phyloP scores from a whole-genome alignment of 2,329 filamentous ascomycete species.

The Cytospora piceae region DNA sequence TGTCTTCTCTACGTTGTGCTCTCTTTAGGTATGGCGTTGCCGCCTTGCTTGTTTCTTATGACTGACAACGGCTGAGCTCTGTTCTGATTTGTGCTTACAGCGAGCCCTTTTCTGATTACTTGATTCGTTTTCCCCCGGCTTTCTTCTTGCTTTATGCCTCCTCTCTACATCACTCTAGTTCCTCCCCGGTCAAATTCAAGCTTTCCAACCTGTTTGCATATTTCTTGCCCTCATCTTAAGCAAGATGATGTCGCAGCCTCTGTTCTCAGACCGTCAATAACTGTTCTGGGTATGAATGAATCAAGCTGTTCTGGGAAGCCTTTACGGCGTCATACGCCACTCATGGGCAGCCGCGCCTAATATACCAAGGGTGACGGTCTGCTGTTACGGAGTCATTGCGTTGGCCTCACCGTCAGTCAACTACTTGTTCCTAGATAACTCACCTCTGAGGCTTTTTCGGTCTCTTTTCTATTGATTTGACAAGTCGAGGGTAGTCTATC shows the following conservation, averaged over 20 bases:
- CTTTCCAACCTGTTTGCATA: neutral
- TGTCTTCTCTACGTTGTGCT: neutral
- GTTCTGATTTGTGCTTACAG: conserved; percentile 17
- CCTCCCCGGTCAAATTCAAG: too few species aligned
- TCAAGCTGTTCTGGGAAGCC: too few species aligned
- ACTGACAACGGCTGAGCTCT: neutral
- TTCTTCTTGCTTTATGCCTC: neutral
- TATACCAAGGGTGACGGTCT: too few species aligned
- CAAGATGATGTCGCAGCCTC: neutral
- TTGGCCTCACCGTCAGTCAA: too few species aligned
- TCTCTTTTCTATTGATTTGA: too few species aligned
- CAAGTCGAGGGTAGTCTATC: too few species aligned
- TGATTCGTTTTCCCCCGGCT: neutral
- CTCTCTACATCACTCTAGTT: neutral
- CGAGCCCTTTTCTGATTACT: neutral
- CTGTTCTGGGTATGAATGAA: too few species aligned
- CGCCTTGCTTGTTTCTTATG: neutral
- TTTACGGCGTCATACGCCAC: too few species aligned
- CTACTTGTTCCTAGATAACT: too few species aligned
- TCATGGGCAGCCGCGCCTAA: too few species aligned
- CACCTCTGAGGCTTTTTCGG: too few species aligned
- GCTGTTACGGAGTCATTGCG: too few species aligned
- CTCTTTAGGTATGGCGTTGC: neutral
- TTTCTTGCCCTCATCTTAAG: neutral
- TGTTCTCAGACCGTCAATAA: neutral